Percentiles rank a stretch among this genome's conserved stretches.
phyloP scores from a whole-genome alignment of 495 filamentous ascomycete genomes.

The Penicillium ucsense region DNA sequence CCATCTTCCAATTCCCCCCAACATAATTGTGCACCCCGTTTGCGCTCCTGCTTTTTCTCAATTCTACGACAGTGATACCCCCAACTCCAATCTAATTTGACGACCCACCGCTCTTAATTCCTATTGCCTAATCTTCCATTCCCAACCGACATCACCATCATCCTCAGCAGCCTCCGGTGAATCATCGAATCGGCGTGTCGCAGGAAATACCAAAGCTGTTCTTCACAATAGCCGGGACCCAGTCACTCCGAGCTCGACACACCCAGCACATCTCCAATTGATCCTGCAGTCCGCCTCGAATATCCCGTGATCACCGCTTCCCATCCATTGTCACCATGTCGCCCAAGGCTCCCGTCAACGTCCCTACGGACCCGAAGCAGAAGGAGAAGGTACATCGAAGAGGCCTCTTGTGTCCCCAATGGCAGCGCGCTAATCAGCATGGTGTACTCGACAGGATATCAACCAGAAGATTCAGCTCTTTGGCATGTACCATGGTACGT shows the following conservation, averaged over 20 bases:
- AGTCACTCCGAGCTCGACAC: constrained; percentile 2
- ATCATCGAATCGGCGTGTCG: no score
- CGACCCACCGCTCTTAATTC: constrained; percentile 8
- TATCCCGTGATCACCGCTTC: no score
- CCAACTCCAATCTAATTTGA: constrained; percentile 17
- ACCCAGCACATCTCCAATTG: background rate
- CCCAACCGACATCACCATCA: background rate
- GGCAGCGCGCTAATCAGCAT: no score
- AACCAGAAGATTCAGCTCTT: constrained; percentile 93
- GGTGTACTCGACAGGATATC: constrained; percentile 45
- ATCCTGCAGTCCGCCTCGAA: no score
- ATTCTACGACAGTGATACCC: constrained; percentile 29
- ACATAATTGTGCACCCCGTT: background rate
- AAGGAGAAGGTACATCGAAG: constrained; percentile 36
- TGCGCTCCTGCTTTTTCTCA: constrained; percentile 15
- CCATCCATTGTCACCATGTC: constrained; percentile 26
- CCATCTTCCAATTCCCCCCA: background rate
- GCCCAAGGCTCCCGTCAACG: constrained; percentile 44
- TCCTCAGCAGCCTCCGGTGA: no score
- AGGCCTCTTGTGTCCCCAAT: background rate
- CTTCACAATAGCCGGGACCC: constrained; percentile 8
- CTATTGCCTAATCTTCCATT: constrained; percentile 2
- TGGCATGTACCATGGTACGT: constrained; percentile 71
- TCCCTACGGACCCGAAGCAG: constrained; percentile 52
- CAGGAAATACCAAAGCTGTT: background rate